Conservation (phyloP, 306 rosid genomes). For the Ochetophila trinervis region DNA sequence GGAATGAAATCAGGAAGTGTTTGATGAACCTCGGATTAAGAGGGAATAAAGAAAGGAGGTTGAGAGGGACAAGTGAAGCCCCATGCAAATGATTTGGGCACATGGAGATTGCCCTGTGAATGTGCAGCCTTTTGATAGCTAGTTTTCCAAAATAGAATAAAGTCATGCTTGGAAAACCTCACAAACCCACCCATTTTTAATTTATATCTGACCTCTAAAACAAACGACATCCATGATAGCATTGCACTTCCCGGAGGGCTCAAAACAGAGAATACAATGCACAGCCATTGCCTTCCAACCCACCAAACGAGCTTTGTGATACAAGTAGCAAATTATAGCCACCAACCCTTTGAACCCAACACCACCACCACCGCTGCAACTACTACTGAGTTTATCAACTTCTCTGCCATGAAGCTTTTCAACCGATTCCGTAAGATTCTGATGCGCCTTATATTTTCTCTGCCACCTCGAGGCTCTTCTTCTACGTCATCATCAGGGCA, state of each 20-base stretch:
- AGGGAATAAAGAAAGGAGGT: slow-evolving; percentile 9
- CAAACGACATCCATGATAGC: slow-evolving; percentile 65
- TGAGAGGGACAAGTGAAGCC: slow-evolving; percentile 44
- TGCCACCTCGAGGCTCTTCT: slow-evolving; percentile 31
- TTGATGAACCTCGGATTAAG: neutral
- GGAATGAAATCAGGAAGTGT: slow-evolving; percentile 12
- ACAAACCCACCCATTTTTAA: slow-evolving; percentile 17
- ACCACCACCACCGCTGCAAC: neutral
- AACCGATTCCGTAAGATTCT: slow-evolving; percentile 58
- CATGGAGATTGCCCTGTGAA: slow-evolving; percentile 36
- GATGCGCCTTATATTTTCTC: slow-evolving; percentile 37
- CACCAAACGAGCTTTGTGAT: slow-evolving; percentile 36
- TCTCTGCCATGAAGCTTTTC: slow-evolving; percentile 64
- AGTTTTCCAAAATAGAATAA: slow-evolving; percentile 31
- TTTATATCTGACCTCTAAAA: slow-evolving; percentile 25
- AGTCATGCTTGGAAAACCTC: slow-evolving; percentile 28
- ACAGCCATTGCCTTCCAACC: neutral
- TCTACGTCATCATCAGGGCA: slow-evolving; percentile 18
- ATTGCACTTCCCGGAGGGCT: slow-evolving; percentile 63
- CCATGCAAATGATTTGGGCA: slow-evolving; percentile 60
- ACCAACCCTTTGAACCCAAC: neutral
- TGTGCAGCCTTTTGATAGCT: slow-evolving; percentile 1
- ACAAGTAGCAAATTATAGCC: slow-evolving; percentile 17
- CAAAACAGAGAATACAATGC: slow-evolving; percentile 50
- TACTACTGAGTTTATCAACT: slow-evolving; percentile 32